Percentiles rank a stretch among this genome's conserved stretches.
Conservation (phyloP, 2,329 filamentous ascomycete species). For the Leptosphaerulina australis region DNA sequence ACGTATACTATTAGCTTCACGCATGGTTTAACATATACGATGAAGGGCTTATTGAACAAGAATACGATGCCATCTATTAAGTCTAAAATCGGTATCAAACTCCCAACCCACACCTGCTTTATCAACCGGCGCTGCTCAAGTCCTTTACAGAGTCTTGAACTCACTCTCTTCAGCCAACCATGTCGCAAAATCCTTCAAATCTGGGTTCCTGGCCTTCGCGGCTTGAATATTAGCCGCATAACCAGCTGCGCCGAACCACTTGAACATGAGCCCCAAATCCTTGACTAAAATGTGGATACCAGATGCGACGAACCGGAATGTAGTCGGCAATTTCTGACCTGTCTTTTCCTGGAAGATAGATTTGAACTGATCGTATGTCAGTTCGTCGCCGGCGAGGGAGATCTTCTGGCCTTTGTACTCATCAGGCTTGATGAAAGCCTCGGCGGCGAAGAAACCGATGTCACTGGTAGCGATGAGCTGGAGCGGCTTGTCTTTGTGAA, state of each 20-base stretch:
- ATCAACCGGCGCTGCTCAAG: too few relatives aligned
- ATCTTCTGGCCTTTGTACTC: conserved; percentile 51
- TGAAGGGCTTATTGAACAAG: too few relatives aligned
- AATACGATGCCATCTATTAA: too few relatives aligned
- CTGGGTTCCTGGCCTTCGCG: conserved; percentile 50
- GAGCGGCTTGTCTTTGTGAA: conserved; percentile 43
- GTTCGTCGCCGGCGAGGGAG: conserved; percentile 57
- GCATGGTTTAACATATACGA: too few relatives aligned
- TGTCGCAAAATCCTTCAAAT: conserved; percentile 51
- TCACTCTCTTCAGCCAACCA: conserved; percentile 55
- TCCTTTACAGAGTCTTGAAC: conserved; percentile 15
- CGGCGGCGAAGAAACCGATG: conserved; percentile 57
- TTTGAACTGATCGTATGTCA: conserved; percentile 51
- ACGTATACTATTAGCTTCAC: too few relatives aligned
- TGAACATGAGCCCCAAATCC: conserved; percentile 52
- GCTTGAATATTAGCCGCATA: conserved; percentile 53
- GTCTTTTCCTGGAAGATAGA: conserved; percentile 53
- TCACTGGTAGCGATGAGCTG: conserved; percentile 49
- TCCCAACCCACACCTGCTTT: too few relatives aligned
- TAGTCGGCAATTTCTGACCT: conserved; percentile 50
- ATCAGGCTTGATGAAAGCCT: conserved; percentile 51
- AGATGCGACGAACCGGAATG: conserved; percentile 45
- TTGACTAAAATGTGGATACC: conserved; percentile 44
- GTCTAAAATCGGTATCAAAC: too few relatives aligned
- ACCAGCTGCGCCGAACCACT: conserved; percentile 55